Percentiles rank a stretch among this genome's conserved stretches.
Evolutionary conservation across 2,329 filamentous ascomycete genomes (phyloP).

Genomic region (Ophiostoma sp.): DNA sequence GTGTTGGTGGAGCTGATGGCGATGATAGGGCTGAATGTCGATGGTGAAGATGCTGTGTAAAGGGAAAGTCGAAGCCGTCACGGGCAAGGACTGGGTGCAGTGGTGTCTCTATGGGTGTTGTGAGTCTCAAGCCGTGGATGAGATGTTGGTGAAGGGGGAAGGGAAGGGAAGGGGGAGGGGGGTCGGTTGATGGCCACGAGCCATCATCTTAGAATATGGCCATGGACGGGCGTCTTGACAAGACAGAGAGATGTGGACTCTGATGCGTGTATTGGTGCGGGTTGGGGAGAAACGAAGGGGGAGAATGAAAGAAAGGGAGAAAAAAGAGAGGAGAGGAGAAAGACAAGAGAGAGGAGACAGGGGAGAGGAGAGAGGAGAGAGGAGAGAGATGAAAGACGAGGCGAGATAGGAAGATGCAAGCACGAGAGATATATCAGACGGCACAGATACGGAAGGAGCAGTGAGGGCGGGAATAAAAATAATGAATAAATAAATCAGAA

Average conservation of each 20-base stretch:
- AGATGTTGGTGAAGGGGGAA: background rate
- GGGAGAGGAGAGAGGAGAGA: background rate
- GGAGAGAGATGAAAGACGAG: constrained; percentile 3
- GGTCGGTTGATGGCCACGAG: constrained; percentile 14
- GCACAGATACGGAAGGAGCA: constrained; percentile 8
- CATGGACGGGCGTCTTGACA: constrained; percentile 12
- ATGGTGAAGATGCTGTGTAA: background rate
- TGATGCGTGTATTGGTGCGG: background rate
- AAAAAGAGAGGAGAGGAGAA: background rate
- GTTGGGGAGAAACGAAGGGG: background rate
- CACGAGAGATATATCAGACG: constrained; percentile 16
- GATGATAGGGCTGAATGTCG: no score
- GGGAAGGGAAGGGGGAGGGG: constrained; percentile 14
- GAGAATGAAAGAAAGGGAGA: background rate
- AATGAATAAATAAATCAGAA: background rate
- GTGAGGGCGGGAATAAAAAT: background rate
- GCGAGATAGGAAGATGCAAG: constrained; percentile 9
- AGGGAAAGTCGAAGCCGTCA: no score
- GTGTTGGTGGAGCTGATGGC: background rate
- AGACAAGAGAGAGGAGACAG: background rate
- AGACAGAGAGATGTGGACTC: background rate
- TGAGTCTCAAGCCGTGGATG: constrained; percentile 11
- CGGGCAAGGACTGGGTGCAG: no score
- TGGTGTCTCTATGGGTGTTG: background rate
- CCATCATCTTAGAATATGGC: constrained; percentile 19